Base-by-base conservation (phyloP, 2,329 filamentous ascomycete genomes). In the Orbilia javanica region DNA sequence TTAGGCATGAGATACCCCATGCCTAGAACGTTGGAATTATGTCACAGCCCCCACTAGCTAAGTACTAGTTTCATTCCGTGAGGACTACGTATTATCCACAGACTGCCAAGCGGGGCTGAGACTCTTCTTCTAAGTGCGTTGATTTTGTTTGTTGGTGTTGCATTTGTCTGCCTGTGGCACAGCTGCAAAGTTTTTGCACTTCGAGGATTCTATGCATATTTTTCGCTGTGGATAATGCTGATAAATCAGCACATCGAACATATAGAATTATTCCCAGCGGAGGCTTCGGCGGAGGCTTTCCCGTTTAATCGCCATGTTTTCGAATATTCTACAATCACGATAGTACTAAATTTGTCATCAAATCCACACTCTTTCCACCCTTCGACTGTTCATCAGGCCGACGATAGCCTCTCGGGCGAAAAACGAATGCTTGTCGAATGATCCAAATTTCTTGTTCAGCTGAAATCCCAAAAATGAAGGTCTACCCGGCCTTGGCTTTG, bases 61-160 rank as follows among this genome's bases (percentile, higher is more conserved):
- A n/a, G n/a, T n/a, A n/a, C n/a, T n/a, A n/a, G n/a, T n/a, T n/a
- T n/a, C n/a, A n/a, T 34, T 65, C 62, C 31, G 57, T 20, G 42
- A 44, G 42, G 18, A 3, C 13, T 18, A 42, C 8, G 4, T 2
- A 42, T n/a, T n/a, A n/a, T n/a, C n/a, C n/a, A n/a, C n/a, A n/a
- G n/a, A n/a, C n/a, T n/a, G n/a, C n/a, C n/a, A n/a, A n/a, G n/a
- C n/a, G n/a, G n/a, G n/a, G n/a, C n/a, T n/a, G n/a, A n/a, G n/a
- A n/a, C n/a, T n/a, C n/a, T n/a, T n/a, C n/a, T n/a, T n/a, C n/a
- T n/a, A n/a, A 27, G 31, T n/a, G n/a, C 5, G 4, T 39, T 27
- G 18, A 36, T 18, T 52, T 55, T 66, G 69, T 52, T 55, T 66
- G 69, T 73, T 73, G 67, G 53, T 60, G 69, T 73, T 62, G 60